These are phyloP conservation scores for Alloascoidea hylecoeti DNA, from an alignment of 805 yeast species.

Conservation along the genomic window DNA sequence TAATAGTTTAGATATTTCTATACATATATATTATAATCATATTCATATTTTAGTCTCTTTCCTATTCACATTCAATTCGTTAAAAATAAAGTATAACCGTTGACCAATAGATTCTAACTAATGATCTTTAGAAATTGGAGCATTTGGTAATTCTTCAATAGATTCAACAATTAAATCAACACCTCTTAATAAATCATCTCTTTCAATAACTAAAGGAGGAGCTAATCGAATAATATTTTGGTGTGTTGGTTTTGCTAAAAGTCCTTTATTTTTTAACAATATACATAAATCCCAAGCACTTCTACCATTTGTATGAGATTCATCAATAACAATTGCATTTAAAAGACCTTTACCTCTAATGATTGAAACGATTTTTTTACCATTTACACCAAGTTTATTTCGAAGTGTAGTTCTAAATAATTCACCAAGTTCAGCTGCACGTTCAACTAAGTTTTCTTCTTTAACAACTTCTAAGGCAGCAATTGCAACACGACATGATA, in stretches of 20 bases:
- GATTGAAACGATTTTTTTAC: conserved; percentile 35
- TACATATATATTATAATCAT: too few species aligned
- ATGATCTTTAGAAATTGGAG: conserved; percentile 1
- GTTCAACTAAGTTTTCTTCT: conserved; percentile 75
- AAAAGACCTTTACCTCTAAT: conserved; percentile 79
- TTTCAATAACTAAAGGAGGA: conserved; percentile 85
- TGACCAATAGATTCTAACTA: not conserved
- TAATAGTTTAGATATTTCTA: too few species aligned
- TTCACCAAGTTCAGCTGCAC: conserved; percentile 61
- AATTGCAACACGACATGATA: conserved; percentile 84
- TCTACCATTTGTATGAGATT: conserved; percentile 69
- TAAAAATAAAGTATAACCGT: not conserved
- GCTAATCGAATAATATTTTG: conserved; percentile 92
- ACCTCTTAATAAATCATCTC: conserved; percentile 76
- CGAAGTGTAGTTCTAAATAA: conserved; percentile 36
- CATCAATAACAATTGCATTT: conserved; percentile 85
- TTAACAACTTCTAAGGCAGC: conserved; percentile 85
- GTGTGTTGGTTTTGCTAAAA: conserved; percentile 93
- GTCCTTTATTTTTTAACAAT: conserved; percentile 77
- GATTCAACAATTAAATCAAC: conserved; percentile 56
- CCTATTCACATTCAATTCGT: too few species aligned
- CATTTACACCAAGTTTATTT: conserved; percentile 22
- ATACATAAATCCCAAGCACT: conserved; percentile 95
- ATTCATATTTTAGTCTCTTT: too few species aligned
- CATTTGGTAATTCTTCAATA: conserved; percentile 25